These are phyloP conservation scores for Arthrobotrys musiformis DNA, from an alignment of 2,329 filamentous ascomycete species.

Conservation along the genomic window DNA sequence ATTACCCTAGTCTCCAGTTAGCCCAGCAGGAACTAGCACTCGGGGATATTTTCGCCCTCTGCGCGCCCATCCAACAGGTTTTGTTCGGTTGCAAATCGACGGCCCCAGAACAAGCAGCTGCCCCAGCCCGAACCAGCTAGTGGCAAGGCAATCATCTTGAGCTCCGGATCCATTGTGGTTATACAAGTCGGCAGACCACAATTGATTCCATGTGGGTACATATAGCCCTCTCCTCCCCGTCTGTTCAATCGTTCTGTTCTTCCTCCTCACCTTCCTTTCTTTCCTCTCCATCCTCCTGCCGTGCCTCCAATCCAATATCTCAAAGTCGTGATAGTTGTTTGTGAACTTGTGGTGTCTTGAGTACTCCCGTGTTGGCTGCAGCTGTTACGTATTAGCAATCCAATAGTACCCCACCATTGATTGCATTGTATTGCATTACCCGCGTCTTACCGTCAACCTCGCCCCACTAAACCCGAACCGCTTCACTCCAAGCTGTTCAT, in stretches of 20 bases:
- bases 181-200: conserved; percentile 47
- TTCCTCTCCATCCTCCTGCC: conserved; percentile 2
- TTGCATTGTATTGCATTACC: not conserved
- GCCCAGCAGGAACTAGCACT: not conserved
- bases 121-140: conserved; percentile 37
- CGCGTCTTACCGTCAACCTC: conserved; percentile 1
- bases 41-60: conserved; percentile 51
- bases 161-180: conserved; percentile 53
- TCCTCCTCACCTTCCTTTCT: not conserved
- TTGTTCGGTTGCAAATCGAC: conserved; percentile 17
- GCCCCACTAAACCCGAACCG: conserved; percentile 12
- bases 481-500: not conserved
- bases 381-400: not conserved
- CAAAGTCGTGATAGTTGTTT: conserved; percentile 4
- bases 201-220: conserved; percentile 56
- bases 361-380: conserved; percentile 38
- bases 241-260: not conserved
- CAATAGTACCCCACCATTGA: conserved; percentile 28
- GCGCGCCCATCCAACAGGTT: conserved; percentile 12
- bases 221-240: conserved; percentile 53
- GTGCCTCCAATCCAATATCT: not conserved
- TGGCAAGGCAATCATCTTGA: conserved; percentile 5
- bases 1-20: not conserved
- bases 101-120: conserved; percentile 25
- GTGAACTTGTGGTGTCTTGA: conserved; percentile 3